These are phyloP conservation scores for Penicillium expansum DNA, from an alignment of 2,329 filamentous ascomycete species.

Conservation along the genomic window DNA sequence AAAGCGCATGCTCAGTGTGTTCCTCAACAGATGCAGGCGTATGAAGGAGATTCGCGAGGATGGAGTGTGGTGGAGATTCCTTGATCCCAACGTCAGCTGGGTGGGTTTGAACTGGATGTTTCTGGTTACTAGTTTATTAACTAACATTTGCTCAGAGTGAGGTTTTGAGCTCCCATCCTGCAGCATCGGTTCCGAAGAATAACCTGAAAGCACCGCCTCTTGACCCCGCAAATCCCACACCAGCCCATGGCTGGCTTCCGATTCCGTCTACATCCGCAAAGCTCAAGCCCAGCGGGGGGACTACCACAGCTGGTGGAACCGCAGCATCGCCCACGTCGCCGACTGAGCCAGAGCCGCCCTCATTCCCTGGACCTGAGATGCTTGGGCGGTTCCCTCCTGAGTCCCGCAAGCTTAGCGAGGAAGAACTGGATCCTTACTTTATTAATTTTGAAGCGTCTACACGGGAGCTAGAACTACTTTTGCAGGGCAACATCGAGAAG, in stretches of 20 bases:
- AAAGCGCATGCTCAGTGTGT: slow-evolving; percentile 95
- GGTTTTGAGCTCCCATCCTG: slow-evolving; percentile 87
- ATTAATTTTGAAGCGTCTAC: slow-evolving; percentile 88
- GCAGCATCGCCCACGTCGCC: slow-evolving; percentile 42
- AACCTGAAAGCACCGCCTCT: slow-evolving; percentile 93
- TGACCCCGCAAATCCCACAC: slow-evolving; percentile 86
- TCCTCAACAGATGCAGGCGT: slow-evolving; percentile 84
- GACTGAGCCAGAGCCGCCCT: slow-evolving; percentile 54
- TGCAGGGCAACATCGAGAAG: slow-evolving; percentile 94
- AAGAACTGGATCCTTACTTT: slow-evolving; percentile 94
- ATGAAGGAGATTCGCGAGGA: slow-evolving; percentile 93
- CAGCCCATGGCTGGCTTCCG: slow-evolving; percentile 82
- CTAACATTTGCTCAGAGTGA: slow-evolving; percentile 63
- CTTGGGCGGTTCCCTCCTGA: slow-evolving; percentile 81
- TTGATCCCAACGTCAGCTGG: slow-evolving; percentile 98
- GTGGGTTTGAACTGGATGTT: slow-evolving; percentile 50
- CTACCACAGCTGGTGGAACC: slow-evolving; percentile 47
- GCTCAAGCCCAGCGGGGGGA: slow-evolving; percentile 59
- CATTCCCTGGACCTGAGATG: slow-evolving; percentile 59
- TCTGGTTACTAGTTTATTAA: slow-evolving; percentile 24
- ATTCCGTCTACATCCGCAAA: slow-evolving; percentile 83
- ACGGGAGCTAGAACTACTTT: slow-evolving; percentile 81
- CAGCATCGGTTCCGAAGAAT: slow-evolving; percentile 88
- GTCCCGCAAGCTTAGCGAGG: slow-evolving; percentile 71
- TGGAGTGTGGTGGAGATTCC: slow-evolving; percentile 95